These are phyloP conservation scores for Penstemon davidsonii DNA, from an alignment of 257 asterid genomes.

Conservation along the genomic window DNA sequence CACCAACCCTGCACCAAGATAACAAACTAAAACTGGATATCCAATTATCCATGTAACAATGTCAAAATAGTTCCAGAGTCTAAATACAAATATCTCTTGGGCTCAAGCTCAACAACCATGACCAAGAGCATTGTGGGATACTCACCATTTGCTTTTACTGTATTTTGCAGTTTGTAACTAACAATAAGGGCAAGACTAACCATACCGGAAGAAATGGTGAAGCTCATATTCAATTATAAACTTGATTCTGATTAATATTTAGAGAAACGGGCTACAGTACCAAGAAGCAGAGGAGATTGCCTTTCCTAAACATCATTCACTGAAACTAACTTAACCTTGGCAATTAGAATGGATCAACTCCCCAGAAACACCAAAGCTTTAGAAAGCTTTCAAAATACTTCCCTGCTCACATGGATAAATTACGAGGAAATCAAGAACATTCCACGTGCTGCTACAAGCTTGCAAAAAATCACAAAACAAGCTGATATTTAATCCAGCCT, in stretches of 20 bases:
- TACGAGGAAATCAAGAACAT: background rate
- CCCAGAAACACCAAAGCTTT: constrained; percentile 25
- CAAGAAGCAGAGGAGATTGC: constrained; percentile 2
- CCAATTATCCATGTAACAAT: background rate
- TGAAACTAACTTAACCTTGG: constrained; percentile 20
- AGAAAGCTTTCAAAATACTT: constrained; percentile 20
- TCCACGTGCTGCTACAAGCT: constrained; percentile 27
- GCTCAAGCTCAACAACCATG: constrained; percentile 11
- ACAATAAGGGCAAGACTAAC: constrained; percentile 22
- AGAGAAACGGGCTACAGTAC: constrained; percentile 22
- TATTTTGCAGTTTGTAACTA: constrained; percentile 26
- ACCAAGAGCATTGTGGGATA: background rate
- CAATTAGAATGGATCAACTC: too few relatives aligned
- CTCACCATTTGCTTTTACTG: constrained; percentile 26
- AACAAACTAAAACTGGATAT: constrained; percentile 35
- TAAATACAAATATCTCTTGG: constrained; percentile 16
- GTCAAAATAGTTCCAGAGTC: constrained; percentile 14
- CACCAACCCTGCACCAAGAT: constrained; percentile 55
- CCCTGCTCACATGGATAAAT: constrained; percentile 23
- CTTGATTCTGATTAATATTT: constrained; percentile 25
- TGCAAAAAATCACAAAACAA: constrained; percentile 17
- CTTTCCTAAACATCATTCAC: constrained; percentile 16
- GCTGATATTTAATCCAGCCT: constrained; percentile 20
- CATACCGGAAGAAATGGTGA: constrained; percentile 19
- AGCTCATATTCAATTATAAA: constrained; percentile 12